Percentiles rank a stretch among this genome's conserved stretches.
Conservation (phyloP, 352 stramenopile genomes). For the Vaucheria bursata region DNA sequence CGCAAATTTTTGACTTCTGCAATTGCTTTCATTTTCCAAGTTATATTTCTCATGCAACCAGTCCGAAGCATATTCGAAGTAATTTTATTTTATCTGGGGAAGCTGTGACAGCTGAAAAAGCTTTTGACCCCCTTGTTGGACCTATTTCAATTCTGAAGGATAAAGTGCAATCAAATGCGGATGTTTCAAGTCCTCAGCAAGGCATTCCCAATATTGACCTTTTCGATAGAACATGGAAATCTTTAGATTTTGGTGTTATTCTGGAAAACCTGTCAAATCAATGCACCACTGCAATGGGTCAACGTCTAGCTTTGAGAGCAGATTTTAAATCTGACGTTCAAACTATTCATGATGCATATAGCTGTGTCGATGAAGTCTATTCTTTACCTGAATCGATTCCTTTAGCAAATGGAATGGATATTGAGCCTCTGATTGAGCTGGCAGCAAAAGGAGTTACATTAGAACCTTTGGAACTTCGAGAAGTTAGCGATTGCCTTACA, state of each 20-base stretch:
- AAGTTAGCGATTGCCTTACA: constrained; percentile 19
- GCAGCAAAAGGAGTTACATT: constrained; percentile 27
- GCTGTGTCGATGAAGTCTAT: constrained; percentile 14
- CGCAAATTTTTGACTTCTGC: no score
- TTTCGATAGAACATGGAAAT: constrained; percentile 44
- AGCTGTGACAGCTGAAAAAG: no score
- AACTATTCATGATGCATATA: constrained; percentile 36
- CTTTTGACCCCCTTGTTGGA: no score
- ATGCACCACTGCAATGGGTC: constrained; percentile 42
- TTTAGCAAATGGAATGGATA: constrained; percentile 24
- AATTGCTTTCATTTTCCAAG: no score
- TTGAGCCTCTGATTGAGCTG: constrained; percentile 24
- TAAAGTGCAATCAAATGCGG: no score
- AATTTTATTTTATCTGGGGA: no score
- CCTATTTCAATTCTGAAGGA: no score
- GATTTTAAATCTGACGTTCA: constrained; percentile 38
- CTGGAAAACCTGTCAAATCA: constrained; percentile 37
- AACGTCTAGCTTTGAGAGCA: constrained; percentile 12
- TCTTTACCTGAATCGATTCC: constrained; percentile 23
- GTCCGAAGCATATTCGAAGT: no score
- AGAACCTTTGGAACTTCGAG: constrained; percentile 31
- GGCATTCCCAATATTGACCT: constrained; percentile 33
- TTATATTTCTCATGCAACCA: no score
- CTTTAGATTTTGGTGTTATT: constrained; percentile 46
- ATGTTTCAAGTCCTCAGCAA: no score